Percentiles rank a stretch among this genome's conserved stretches.
phyloP scores from a whole-genome alignment of 768 basidiomycete species.

The Lactarius sanguifluus region DNA sequence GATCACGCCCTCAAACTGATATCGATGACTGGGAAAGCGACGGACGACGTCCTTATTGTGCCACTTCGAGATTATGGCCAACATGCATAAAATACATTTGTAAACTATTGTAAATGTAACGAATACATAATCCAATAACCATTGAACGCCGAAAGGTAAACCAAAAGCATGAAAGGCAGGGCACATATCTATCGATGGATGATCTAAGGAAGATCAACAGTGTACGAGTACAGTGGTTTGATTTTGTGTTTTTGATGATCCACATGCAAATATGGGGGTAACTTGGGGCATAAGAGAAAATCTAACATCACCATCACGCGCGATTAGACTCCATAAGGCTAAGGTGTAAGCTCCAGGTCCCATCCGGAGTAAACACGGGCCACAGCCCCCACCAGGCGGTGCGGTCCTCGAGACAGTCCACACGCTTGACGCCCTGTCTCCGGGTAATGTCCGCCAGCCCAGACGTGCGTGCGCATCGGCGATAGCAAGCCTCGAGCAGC shows the following conservation, averaged over 20 bases:
- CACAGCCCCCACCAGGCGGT: slow-evolving; percentile 23
- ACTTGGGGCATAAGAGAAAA: background rate
- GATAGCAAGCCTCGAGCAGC: slow-evolving; percentile 16
- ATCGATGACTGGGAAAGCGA: background rate
- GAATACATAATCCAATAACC: slow-evolving; percentile 1
- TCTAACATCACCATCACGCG: slow-evolving; percentile 7
- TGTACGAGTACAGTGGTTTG: background rate
- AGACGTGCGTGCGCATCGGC: slow-evolving; percentile 16
- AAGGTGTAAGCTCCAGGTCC: slow-evolving; percentile 22
- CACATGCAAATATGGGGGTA: background rate
- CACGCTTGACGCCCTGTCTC: slow-evolving; percentile 25
- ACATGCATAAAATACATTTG: slow-evolving; percentile 3
- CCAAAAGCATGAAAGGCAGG: background rate
- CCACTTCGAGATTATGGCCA: background rate
- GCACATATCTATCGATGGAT: background rate
- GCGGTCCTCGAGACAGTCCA: slow-evolving; percentile 24
- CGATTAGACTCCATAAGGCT: slow-evolving; percentile 16
- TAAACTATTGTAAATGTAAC: background rate
- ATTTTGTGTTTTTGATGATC: background rate
- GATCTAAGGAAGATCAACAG: background rate
- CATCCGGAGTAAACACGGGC: slow-evolving; percentile 19
- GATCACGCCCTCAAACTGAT: background rate
- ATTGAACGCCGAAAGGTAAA: background rate
- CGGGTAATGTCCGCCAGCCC: slow-evolving; percentile 25
- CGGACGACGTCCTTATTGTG: background rate